Conservation (phyloP, 305 asterid genomes). For the Andrographis paniculata region DNA sequence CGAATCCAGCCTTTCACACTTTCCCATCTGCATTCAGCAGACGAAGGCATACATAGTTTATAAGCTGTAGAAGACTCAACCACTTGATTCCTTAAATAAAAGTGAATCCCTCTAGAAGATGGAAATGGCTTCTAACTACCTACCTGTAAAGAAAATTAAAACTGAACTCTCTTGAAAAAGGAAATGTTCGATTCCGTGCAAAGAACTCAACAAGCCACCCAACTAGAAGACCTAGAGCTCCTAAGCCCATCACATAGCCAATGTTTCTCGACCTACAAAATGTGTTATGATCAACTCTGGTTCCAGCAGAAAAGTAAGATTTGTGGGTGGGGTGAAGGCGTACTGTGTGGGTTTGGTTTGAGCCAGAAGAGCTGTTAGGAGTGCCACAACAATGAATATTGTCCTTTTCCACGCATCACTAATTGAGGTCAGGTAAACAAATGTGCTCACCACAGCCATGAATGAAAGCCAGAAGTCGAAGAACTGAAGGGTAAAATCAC, state of each 20-base stretch:
- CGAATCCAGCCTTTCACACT: conserved; percentile 43
- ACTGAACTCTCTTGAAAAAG: conserved; percentile 38
- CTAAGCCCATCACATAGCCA: conserved; percentile 62
- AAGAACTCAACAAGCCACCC: conserved; percentile 75
- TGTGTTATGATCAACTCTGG: conserved; percentile 17
- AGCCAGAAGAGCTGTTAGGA: conserved; percentile 90
- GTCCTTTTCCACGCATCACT: conserved; percentile 79
- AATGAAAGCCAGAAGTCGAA: conserved; percentile 98
- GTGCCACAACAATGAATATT: conserved; percentile 79
- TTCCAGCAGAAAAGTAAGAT: conserved; percentile 2
- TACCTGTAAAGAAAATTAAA: conserved; percentile 63
- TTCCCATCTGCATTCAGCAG: conserved; percentile 52
- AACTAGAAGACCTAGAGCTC: conserved; percentile 57
- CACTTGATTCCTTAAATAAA: too few relatives aligned
- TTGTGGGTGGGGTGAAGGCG: not conserved
- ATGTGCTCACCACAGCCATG: conserved; percentile 97
- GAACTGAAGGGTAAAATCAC: conserved; percentile 40
- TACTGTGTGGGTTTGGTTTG: conserved; percentile 93
- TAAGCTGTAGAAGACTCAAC: too few relatives aligned
- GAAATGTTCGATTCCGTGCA: conserved; percentile 40
- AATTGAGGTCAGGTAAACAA: conserved; percentile 62
- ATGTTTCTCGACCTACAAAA: conserved; percentile 71
- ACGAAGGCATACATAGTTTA: not conserved
- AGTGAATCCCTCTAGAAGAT: not conserved
- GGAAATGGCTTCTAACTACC: conserved; percentile 4